Percentiles rank a stretch among this genome's conserved stretches.
Conservation (phyloP, 2,329 filamentous ascomycete genomes). For the Drechslerella coelobrocha region DNA sequence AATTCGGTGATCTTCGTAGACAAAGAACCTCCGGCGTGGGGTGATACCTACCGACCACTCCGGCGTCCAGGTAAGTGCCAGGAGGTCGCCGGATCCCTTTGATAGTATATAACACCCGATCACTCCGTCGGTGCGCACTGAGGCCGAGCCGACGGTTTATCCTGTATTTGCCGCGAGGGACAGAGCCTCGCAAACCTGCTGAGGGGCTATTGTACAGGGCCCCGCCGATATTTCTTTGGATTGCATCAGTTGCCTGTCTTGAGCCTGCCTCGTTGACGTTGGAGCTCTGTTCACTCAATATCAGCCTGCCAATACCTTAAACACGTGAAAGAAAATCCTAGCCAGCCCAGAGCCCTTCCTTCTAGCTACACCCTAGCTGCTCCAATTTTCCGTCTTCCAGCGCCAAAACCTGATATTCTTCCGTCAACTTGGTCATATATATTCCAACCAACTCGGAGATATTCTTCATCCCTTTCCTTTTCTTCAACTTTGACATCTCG, state of each 20-base stretch:
- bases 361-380: not conserved
- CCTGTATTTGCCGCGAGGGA: too few species aligned
- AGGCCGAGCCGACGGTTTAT: too few species aligned
- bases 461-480: not conserved
- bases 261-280: too few species aligned
- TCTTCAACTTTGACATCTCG: not conserved
- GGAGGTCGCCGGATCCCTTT: conserved; percentile 1
- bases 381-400: conserved; percentile 33
- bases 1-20: conserved; percentile 13
- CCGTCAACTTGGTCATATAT: conserved; percentile 22
- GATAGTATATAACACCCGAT: conserved; percentile 24
- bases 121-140: too few species aligned
- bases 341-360: conserved; percentile 6
- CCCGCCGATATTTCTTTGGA: too few species aligned
- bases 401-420: conserved; percentile 24
- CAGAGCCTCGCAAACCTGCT: too few species aligned
- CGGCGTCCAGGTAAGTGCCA: not conserved
- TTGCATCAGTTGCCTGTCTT: too few species aligned
- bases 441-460: not conserved
- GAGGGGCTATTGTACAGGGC: too few species aligned
- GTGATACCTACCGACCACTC: too few species aligned
- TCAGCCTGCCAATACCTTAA: conserved; percentile 34
- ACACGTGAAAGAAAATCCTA: conserved; percentile 42
- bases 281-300: too few species aligned
- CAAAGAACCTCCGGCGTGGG: conserved; percentile 39